Evolutionary conservation across 2,329 filamentous ascomycete genomes (phyloP), one percentile per base, ranked within the genome.

Genomic region (Fusarium citri): DNA sequence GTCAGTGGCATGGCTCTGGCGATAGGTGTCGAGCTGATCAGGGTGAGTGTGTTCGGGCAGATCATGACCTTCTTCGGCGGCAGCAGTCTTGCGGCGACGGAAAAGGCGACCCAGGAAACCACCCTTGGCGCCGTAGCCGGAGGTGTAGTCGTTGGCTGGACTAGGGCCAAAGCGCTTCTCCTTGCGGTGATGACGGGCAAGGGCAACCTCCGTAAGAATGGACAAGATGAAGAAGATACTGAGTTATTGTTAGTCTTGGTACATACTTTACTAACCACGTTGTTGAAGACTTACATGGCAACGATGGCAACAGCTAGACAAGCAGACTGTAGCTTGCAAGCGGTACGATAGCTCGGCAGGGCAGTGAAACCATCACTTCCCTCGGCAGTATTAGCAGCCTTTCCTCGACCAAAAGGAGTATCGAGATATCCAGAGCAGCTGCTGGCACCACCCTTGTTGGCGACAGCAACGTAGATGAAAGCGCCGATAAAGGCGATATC

Each of bases 391-490:
- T 84, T 81, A 26, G 82, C 81, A 3, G 87, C 83, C 10, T 86
- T 80, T 8, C 91, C 92, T 6, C 78, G 84, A 40, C 94, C 94
- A 55, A 95, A 88, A 9, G 89, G 89, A 18, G 89, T 95, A 49
- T 85, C 82, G 63, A 94, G 85, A 18, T 82, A 81, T 16, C 81
- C 84, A 18, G 66, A 77, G 83, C 94, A 98, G 51, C 81, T 86
- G 65, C 85, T 80, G 1, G 88, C 88, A 40, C 94, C 94, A 59
- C 87, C 81, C 40, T 91, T 87, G 64, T 92, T 94, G 68, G 93
- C 85, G 50, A 91, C 84, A 1, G 94, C 93, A 64, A 98, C 88
- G 76, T 94, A 97, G 76, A 97, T 88, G 83, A 96, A 96, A 62
- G 85, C 89, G 42, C 87, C 93, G 55, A 89, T 82, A 80, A 97